These are phyloP conservation scores for Thozetella sp. DNA, from an alignment of 495 filamentous ascomycete genomes.

Conservation along the genomic window DNA sequence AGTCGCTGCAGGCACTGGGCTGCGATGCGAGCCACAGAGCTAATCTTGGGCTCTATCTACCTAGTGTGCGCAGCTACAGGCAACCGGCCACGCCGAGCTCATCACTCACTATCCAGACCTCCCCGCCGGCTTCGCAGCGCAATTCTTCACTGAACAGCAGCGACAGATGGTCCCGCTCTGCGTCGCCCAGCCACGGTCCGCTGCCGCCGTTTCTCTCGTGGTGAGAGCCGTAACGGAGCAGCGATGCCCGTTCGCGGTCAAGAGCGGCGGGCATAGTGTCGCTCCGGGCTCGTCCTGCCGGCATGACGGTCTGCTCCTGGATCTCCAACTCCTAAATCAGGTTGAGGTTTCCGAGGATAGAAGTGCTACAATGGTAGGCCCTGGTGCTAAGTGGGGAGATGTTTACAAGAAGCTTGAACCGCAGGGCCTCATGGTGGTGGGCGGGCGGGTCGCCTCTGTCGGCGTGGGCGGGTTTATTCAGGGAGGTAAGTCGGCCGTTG, in stretches of 20 bases:
- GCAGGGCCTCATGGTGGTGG: not conserved
- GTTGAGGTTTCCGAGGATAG: not conserved
- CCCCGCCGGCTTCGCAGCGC: not conserved
- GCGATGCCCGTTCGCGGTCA: not conserved
- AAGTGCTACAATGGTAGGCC: not conserved
- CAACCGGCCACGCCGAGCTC: not conserved
- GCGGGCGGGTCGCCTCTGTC: not conserved
- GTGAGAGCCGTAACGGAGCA: not conserved
- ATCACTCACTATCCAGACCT: slow-evolving; percentile 1
- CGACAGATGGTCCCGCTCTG: not conserved
- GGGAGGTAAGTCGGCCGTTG: not conserved
- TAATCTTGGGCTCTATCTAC: not conserved
- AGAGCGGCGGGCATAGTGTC: slow-evolving; percentile 1
- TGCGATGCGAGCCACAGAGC: not conserved
- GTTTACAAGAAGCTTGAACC: not conserved
- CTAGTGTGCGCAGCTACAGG: not conserved
- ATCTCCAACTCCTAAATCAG: not conserved
- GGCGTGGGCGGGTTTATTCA: not conserved
- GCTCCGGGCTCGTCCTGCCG: not conserved
- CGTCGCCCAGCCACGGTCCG: not conserved
- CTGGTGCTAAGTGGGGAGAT: not conserved
- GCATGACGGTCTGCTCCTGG: not conserved
- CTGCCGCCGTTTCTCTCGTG: not conserved
- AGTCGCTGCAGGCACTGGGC: not conserved
- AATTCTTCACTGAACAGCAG: not conserved